Evolutionary conservation across 805 yeast species (phyloP), one percentile per base, ranked within the genome.

Genomic region (Pichia thaimueangensis): DNA sequence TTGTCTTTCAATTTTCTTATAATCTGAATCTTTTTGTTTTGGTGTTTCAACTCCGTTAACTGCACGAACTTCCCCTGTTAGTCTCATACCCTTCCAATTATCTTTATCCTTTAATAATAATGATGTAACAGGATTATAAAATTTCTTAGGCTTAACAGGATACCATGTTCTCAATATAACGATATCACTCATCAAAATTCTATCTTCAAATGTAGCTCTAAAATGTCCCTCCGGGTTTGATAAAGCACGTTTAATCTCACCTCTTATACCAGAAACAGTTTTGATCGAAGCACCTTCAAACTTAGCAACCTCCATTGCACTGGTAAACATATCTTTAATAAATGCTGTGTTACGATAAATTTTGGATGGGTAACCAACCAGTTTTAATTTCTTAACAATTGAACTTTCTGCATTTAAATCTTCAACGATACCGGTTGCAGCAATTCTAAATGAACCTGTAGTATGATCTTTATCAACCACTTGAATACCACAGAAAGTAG

Each of bases 251-350:
- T 93, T 93, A 55, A 93, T 91, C 63, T 93, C 97, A 63, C 99
- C 99, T 53, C 98, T 73, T 45, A 93, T 87, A 47, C 99, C 98
- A 7, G 96, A 86, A 5, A 93, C 98, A 0, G 98, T 94, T 63
- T 88, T 84, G 58, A 93, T 88, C 35, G 88, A 82, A 0, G 98
- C 98, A 45, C 99, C 99, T 68, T 93, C 98, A 58, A 93, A 93
- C 60, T 88, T 86, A 30, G 97, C 97, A 44, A 91, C 96, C 66
- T 93, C 99, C 64, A 93, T 71, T 0, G 95, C 76, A 46, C 93
- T 81, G 22, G 83, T 71, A 62, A 93, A 93, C 99, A 93, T 93
- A 57, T 91, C 97, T 65, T 87, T 91, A 58, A 93, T 82, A 61
- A 94, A 93, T 1, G 98, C 98, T 5, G 98, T 93, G 65, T 93